Percentiles rank a stretch among this genome's conserved stretches.
Conservation (phyloP, 1,284 basidiomycete species). For the Heterobasidion parviporum region DNA sequence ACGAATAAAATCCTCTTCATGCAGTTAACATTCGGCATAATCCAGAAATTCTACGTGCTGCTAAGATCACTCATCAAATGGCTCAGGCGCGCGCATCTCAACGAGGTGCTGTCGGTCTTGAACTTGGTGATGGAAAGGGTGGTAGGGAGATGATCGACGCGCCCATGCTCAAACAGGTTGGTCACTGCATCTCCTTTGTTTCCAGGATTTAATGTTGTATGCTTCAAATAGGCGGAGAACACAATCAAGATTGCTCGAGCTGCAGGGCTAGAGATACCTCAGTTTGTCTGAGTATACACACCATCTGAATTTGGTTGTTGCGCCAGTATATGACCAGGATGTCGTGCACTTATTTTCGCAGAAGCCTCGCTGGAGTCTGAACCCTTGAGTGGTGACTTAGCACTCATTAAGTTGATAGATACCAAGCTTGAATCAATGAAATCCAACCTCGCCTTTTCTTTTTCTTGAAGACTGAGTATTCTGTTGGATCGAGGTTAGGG, state of each 20-base stretch:
- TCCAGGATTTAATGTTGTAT: not conserved
- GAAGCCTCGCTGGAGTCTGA: no score
- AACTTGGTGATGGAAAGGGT: constrained; percentile 41
- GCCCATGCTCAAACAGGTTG: constrained; percentile 81
- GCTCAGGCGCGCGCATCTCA: constrained; percentile 35
- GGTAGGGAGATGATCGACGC: constrained; percentile 87
- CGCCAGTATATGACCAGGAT: no score
- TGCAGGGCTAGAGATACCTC: constrained; percentile 58
- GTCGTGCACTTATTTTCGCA: no score
- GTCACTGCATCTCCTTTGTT: constrained; percentile 7
- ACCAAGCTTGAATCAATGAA: no score
- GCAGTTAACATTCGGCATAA: not conserved
- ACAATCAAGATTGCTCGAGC: constrained; percentile 54
- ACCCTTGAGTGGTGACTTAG: no score
- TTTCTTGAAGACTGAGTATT: no score
- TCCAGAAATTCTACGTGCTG: constrained; percentile 68
- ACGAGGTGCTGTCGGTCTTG: constrained; percentile 50
- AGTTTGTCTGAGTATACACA: constrained; percentile 7
- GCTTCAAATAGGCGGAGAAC: constrained; percentile 48
- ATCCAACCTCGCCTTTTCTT: no score
- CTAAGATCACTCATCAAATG: constrained; percentile 65
- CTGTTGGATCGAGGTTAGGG: no score
- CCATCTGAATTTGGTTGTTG: no score
- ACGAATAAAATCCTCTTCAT: constrained; percentile 1
- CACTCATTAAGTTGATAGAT: no score